Base-by-base conservation (phyloP, 257 asterid species). In the Forsythia viridissima region DNA sequence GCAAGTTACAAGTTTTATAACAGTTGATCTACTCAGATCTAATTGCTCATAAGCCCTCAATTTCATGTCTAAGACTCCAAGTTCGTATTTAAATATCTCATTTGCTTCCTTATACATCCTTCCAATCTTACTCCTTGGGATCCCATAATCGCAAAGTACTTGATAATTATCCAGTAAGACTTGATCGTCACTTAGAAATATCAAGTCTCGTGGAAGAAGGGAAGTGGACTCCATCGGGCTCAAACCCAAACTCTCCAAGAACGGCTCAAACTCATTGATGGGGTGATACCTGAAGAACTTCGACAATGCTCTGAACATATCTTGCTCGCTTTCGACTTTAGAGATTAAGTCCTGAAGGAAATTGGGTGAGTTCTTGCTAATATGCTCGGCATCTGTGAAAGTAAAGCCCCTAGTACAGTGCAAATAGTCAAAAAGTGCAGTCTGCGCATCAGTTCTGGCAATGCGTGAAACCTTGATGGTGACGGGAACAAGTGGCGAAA, bases 261-360 rank as follows among this genome's bases (percentile, higher is more conserved):
- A 95, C 0, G 99, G 99, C 76, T 95, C 99, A 52, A 92, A 95
- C 82, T 95, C 99, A 79, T 95, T 95, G 70, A 95, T 90, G 13
- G 98, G 99, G 79, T 87, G 80, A 59, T 93, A 95, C 80, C 95
- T 85, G 24, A 95, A 87, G 72, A 88, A 90, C 82, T 78, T 90
- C 1, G 94, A 79, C 72, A 95, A 77, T 2, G 90, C 92, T 81
- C 86, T 88, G 0, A 87, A 79, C 15, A 90, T 88, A 75, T 92
- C 93, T 70, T 85, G 88, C 81, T 91, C 96, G 21, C 71, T 74
- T 38, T 90, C 89, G 18, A 93, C 85, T 84, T 78, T 84, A 21
- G 86, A 71, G n/a, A 91, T 67, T 79, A 95, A 79, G 6, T 70
- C 74, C 70, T 76, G 86, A 42, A 95, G 81, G 74, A 95, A 95